Evolutionary conservation across 2,329 filamentous ascomycete species (phyloP).

Genomic region (Talaromyces rugulosus): DNA sequence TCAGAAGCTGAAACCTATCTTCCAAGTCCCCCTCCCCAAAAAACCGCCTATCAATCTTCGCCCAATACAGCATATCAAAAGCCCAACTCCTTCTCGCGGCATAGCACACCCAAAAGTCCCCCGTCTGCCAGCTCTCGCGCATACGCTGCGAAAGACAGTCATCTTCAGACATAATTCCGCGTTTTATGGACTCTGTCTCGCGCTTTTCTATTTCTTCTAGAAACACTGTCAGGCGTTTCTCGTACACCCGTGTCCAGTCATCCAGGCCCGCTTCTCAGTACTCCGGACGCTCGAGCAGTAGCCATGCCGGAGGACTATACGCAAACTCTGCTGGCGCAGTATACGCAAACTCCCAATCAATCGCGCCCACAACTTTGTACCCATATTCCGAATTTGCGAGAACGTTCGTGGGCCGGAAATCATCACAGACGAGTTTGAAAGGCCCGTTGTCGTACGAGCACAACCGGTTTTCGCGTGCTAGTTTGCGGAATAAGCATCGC

Average conservation of each 20-base stretch:
- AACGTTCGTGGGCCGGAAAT: conserved; percentile 24
- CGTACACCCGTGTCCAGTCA: neutral
- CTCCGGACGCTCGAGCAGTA: conserved; percentile 2
- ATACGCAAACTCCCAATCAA: conserved; percentile 30
- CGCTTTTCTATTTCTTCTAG: conserved; percentile 9
- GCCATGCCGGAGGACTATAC: conserved; percentile 10
- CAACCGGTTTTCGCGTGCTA: conserved; percentile 14
- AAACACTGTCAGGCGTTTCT: conserved; percentile 16
- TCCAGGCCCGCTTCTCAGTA: conserved; percentile 3
- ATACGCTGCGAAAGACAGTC: conserved; percentile 15
- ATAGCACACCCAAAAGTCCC: conserved; percentile 20
- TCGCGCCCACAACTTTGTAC: conserved; percentile 16
- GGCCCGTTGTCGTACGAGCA: conserved; percentile 21
- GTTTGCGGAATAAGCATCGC: conserved; percentile 18
- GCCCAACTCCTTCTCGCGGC: conserved; percentile 20
- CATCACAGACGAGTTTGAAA: conserved; percentile 24
- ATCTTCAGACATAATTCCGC: conserved; percentile 3
- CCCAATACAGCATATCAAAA: conserved; percentile 24
- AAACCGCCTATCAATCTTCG: conserved; percentile 20
- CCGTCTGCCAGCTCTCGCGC: conserved; percentile 17
- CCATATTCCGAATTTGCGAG: conserved; percentile 18
- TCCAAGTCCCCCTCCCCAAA: conserved; percentile 19
- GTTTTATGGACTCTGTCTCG: conserved; percentile 9
- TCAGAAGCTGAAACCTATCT: conserved; percentile 17
- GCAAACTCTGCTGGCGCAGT: conserved; percentile 18